A percentile compares a stretch with the other conserved stretches of the same genome.
phyloP scores from a whole-genome alignment of 2,329 filamentous ascomycete genomes.

The Penicillium rolfsii region DNA sequence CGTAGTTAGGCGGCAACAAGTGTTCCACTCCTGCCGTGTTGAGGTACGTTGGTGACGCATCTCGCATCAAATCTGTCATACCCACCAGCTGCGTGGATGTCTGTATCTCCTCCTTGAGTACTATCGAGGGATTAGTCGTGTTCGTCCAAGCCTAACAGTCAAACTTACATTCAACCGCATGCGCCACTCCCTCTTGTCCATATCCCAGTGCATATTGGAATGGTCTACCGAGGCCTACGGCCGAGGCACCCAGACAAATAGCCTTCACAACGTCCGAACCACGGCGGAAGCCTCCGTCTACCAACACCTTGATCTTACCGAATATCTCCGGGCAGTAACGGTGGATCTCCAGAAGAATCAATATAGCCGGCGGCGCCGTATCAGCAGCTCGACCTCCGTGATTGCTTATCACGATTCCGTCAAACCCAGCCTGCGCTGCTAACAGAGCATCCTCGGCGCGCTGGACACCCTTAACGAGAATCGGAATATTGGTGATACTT shows the following conservation, averaged over 20 bases:
- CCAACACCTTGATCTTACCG: slow-evolving; percentile 50
- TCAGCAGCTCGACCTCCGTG: slow-evolving; percentile 59
- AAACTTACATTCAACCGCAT: slow-evolving; percentile 12
- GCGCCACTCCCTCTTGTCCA: slow-evolving; percentile 14
- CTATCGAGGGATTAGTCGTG: slow-evolving; percentile 2
- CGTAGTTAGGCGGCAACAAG: slow-evolving; percentile 2
- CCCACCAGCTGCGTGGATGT: slow-evolving; percentile 13
- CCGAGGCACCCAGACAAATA: slow-evolving; percentile 54
- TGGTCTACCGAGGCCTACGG: slow-evolving; percentile 51
- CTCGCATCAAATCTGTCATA: slow-evolving; percentile 14
- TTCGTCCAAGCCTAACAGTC: neutral
- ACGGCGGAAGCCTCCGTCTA: slow-evolving; percentile 56
- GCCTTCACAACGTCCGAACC: slow-evolving; percentile 57
- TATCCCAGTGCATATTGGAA: slow-evolving; percentile 11
- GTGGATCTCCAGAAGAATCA: slow-evolving; percentile 54
- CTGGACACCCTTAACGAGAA: slow-evolving; percentile 16
- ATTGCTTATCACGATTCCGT: slow-evolving; percentile 40
- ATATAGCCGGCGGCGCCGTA: slow-evolving; percentile 48
- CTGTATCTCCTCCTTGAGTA: slow-evolving; percentile 12
- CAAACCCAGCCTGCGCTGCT: slow-evolving; percentile 9
- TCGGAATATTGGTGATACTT: neutral
- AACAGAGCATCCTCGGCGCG: slow-evolving; percentile 12
- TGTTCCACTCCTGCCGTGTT: slow-evolving; percentile 13
- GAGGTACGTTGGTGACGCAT: slow-evolving; percentile 12
- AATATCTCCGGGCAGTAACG: slow-evolving; percentile 51